Evolutionary conservation across 2,329 filamentous ascomycete species (phyloP).

Genomic region (Cordyceps cicadae): DNA sequence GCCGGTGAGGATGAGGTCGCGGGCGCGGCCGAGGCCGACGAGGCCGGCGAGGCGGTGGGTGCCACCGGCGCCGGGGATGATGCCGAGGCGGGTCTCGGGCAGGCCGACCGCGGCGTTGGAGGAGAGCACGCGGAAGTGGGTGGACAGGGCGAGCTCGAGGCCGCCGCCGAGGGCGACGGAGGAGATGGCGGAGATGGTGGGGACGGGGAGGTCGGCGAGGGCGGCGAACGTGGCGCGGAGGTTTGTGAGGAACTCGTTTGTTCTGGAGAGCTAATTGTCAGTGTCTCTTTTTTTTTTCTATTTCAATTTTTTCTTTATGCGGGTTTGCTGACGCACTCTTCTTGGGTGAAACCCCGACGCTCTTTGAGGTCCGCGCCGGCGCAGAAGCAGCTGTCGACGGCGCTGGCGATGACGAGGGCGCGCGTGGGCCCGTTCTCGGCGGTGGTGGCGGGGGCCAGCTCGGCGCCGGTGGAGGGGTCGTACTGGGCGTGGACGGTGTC

Average conservation of each 20-base stretch:
- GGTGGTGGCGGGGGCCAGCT: conserved; percentile 37
- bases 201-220: conserved; percentile 70
- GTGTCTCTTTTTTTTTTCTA: background rate
- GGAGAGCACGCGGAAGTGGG: conserved; percentile 79
- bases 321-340: conserved; percentile 63
- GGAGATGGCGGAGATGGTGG: conserved; percentile 81
- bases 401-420: conserved; percentile 75
- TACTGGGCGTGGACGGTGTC: conserved; percentile 61
- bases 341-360: conserved; percentile 62
- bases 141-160: conserved; percentile 83
- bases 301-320: too few species aligned
- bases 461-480: conserved; percentile 40
- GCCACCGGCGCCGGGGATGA: conserved; percentile 89
- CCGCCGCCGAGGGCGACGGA: conserved; percentile 86
- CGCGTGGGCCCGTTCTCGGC: conserved; percentile 55
- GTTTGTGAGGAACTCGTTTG: conserved; percentile 64
- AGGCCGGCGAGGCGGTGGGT: conserved; percentile 79
- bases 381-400: conserved; percentile 82
- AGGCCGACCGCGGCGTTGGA: conserved; percentile 72
- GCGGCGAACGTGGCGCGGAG: conserved; percentile 69
- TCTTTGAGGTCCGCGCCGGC: conserved; percentile 94
- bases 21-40: conserved; percentile 72
- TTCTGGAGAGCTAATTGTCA: conserved; percentile 42
- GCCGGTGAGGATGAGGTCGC: conserved; percentile 85
- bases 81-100: conserved; percentile 86